Evolutionary conservation across 2,329 filamentous ascomycete species (phyloP).

Genomic region (Cercospora janseana): DNA sequence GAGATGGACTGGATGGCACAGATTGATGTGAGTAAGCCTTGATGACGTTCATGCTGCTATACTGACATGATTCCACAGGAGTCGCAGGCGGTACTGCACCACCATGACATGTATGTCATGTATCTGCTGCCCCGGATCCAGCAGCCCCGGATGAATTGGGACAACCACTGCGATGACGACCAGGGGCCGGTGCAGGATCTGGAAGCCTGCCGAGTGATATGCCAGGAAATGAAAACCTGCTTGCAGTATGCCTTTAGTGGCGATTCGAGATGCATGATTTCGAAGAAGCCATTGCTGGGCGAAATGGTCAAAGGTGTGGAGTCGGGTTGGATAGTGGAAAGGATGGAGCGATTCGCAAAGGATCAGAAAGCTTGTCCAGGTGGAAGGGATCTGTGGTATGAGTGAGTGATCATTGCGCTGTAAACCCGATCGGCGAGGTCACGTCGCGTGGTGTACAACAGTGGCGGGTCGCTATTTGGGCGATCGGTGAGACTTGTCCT

Average conservation of each 20-base stretch:
- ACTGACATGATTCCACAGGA: slow-evolving; percentile 2
- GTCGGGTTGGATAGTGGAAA: slow-evolving; percentile 29
- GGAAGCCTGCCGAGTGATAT: slow-evolving; percentile 27
- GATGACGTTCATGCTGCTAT: background rate
- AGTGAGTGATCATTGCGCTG: no score
- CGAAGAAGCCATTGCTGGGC: slow-evolving; percentile 23
- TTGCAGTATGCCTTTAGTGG: slow-evolving; percentile 26
- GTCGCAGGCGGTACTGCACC: slow-evolving; percentile 17
- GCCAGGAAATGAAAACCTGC: slow-evolving; percentile 21
- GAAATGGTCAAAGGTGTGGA: slow-evolving; percentile 22
- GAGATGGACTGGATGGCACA: slow-evolving; percentile 29
- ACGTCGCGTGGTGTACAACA: no score
- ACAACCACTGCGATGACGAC: slow-evolving; percentile 29
- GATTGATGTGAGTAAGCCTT: slow-evolving; percentile 15
- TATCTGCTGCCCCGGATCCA: slow-evolving; percentile 28
- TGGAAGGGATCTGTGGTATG: background rate
- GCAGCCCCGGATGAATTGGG: slow-evolving; percentile 24
- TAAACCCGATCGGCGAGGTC: no score
- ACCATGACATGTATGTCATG: slow-evolving; percentile 27
- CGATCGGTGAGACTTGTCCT: no score
- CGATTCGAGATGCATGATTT: slow-evolving; percentile 19
- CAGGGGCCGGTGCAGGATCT: slow-evolving; percentile 14
- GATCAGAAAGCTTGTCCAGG: slow-evolving; percentile 1
- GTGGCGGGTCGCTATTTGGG: no score
- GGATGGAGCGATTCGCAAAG: slow-evolving; percentile 16